These are phyloP conservation scores for Xerocomus nothofagi DNA, from an alignment of 1,284 basidiomycete genomes.

Conservation along the genomic window DNA sequence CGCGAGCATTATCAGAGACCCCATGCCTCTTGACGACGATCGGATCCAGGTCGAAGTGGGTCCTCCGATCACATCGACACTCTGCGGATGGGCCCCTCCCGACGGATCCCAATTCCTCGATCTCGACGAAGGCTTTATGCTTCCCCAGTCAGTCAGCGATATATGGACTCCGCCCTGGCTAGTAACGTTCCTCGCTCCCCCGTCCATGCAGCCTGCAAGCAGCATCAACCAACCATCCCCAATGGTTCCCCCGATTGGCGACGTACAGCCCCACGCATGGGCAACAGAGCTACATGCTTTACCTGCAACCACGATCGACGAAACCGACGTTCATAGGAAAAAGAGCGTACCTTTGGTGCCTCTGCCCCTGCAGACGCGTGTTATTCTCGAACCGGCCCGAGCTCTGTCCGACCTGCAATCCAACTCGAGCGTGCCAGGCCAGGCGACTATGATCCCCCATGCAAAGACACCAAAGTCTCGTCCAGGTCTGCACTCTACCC, in stretches of 20 bases:
- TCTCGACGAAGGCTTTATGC: slow-evolving; percentile 19
- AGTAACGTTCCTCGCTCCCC: not conserved
- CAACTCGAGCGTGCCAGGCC: not conserved
- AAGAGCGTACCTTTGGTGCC: not conserved
- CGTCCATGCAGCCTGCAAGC: not conserved
- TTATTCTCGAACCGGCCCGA: slow-evolving; percentile 5
- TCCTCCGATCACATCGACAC: not conserved
- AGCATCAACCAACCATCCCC: not conserved
- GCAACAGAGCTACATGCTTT: not conserved
- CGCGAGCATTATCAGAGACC: not conserved
- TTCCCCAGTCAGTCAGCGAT: slow-evolving; percentile 7
- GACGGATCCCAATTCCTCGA: slow-evolving; percentile 29
- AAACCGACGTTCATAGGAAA: not conserved
- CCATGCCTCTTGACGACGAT: not conserved
- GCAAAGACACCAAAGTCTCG: slow-evolving; percentile 16
- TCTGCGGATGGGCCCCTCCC: slow-evolving; percentile 30
- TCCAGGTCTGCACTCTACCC: not conserved
- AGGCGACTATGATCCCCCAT: not conserved
- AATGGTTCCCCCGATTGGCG: not conserved
- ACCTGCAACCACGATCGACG: not conserved
- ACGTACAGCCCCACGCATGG: not conserved
- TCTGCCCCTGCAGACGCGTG: not conserved
- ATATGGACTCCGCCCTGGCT: slow-evolving; percentile 10
- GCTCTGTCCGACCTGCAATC: not conserved
- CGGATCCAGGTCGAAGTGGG: not conserved